Base-by-base conservation (phyloP, 495 filamentous ascomycete species). In the Xylaria palmicola region DNA sequence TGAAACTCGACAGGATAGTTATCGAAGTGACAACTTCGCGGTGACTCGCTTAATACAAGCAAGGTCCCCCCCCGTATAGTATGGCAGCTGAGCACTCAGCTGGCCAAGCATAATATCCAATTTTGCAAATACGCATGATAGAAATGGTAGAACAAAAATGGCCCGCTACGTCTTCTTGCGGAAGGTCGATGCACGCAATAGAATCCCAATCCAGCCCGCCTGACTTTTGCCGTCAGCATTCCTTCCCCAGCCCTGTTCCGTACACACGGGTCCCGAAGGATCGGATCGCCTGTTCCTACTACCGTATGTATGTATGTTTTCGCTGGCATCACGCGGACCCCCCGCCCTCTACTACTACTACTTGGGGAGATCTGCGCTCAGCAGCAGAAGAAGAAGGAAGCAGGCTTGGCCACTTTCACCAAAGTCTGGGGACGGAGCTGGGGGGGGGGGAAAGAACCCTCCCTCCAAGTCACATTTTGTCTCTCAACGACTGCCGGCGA, bases 171-270 rank as follows among this genome's bases (percentile, higher is more conserved):
- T 39, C 55, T 43, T 19, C 1, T 43, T 56, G 30, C 36, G 36
- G 51, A 55, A 41, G 53, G 53, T 56, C 29, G 32, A 44, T n/a
- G n/a, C n/a, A n/a, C n/a, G n/a, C n/a, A 45, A 57, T 45, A 45
- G 24, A 15, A 22, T 26, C 53, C 39, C 50, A 48, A n/a, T 36
- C 27, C 56, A 43, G 17, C 27, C 43, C 56, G 43, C 34, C 56
- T 39, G 26, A 32, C 32, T 48, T 13, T 20, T 15, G 17, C 32
- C 44, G 26, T 36, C 30, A 43, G 20, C 29, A 30, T 40, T 59
- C 20, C 32, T 37, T 39, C 40, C n/a, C 39, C 56, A 47, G 41
- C 34, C 56, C 56, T 20, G 45, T 51, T 29, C 56, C 45, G 47
- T 27, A 20, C 45, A n/a, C 45, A 51, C 56, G 34, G 56, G 56